These are phyloP conservation scores for Ophiostoma populinum DNA, from an alignment of 2,329 filamentous ascomycete species.

Conservation along the genomic window DNA sequence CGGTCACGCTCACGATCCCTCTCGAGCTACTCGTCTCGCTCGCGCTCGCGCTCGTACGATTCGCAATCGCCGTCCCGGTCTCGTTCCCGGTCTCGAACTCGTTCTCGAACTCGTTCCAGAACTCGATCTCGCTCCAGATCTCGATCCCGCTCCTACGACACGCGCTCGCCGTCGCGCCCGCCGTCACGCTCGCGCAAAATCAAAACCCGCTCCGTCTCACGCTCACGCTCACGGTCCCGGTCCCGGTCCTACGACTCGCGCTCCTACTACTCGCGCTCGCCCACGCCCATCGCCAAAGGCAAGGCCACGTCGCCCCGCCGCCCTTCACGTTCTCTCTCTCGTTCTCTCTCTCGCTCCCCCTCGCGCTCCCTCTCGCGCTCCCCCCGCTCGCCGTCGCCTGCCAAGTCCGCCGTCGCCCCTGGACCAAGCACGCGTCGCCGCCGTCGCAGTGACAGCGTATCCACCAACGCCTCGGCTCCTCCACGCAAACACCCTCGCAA, in stretches of 20 bases:
- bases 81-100: conserved; percentile 25
- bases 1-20: conserved; percentile 30
- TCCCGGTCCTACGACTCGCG: conserved; percentile 9
- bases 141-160: conserved; percentile 4
- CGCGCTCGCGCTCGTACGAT: conserved; percentile 45
- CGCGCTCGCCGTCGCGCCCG: conserved; percentile 6
- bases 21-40: conserved; percentile 65
- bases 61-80: conserved; percentile 32
- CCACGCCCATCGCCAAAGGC: conserved; percentile 5
- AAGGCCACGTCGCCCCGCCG: too few relatives aligned
- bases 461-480: conserved; percentile 8
- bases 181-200: conserved; percentile 1
- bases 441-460: conserved; percentile 10
- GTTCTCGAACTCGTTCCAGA: conserved; percentile 15
- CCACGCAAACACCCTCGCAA: conserved; percentile 13
- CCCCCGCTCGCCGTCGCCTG: conserved; percentile 12
- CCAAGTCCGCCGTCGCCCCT: conserved; percentile 6
- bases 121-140: conserved; percentile 6
- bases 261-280: conserved; percentile 14
- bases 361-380: conserved; percentile 3
- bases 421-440: conserved; percentile 8
- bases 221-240: not conserved
- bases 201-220: conserved; percentile 1
- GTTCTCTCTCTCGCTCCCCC: not conserved
- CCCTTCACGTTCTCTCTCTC: not conserved